Base-by-base conservation (phyloP, 2,329 filamentous ascomycete genomes). In the Pezicula carpinea region DNA sequence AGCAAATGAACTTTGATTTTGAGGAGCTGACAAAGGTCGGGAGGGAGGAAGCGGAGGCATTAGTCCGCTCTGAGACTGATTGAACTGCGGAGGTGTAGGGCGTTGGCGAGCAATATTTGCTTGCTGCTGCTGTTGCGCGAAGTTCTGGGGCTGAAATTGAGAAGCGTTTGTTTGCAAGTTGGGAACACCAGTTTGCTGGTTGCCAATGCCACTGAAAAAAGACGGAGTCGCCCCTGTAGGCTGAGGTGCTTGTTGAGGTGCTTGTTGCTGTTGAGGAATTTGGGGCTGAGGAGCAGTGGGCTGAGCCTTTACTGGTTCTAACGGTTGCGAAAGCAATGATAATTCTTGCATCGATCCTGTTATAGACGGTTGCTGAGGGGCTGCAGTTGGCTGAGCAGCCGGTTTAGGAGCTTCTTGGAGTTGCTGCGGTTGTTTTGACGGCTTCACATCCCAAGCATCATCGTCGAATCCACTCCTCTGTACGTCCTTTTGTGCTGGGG, bases 391-490 rank as follows among this genome's bases (percentile, higher is more conserved):
- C 35, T 64, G 48, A 26, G 67, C 39, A 46, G 62, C 64, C 44
- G 56, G 51, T 22, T 66, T 56, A 29, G 73, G 62, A 39, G 70
- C 57, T 29, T 68, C 52, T 49, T 65, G 54, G 36, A 32, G 67
- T 51, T 56, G 69, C 54, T 54, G 53, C 54, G 60, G 54, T 43
- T 83, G 78, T 62, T 82, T 85, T 13, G 85, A 79, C 15, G 89
- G 88, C 70, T 96, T 96, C 42, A 96, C 85, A 60, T 95, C 89
- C 93, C 93, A 99, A 7, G 93, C 93, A 71, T 97, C 89, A 61
- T 97, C 93, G 43, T 99, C 93, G 61, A 97, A 97, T 3, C 89
- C 89, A 49, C 74, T 71, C 35, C 68, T 60, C 31, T 67, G 66
- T 43, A 71, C 70, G 49, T 78, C 74, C 32, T 76, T 71, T 32